These are phyloP conservation scores for Endothia cerciana DNA, from an alignment of 2,329 filamentous ascomycete genomes.

Conservation along the genomic window DNA sequence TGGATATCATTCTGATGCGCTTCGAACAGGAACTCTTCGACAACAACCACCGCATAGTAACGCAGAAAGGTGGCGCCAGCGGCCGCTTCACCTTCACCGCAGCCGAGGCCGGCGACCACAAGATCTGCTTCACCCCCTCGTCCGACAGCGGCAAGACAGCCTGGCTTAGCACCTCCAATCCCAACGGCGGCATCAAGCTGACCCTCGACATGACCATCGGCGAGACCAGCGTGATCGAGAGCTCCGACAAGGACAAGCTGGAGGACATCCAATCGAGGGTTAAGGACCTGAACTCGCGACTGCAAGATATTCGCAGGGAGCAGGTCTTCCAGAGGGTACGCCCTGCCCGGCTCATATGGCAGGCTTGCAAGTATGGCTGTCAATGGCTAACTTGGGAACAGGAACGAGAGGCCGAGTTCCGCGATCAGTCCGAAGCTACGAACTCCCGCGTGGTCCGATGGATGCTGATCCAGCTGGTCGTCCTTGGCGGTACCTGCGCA, in stretches of 20 bases:
- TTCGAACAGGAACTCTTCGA: constrained; percentile 79
- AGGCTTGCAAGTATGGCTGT: constrained; percentile 1
- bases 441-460: constrained; percentile 91
- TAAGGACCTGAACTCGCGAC: constrained; percentile 82
- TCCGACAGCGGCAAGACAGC: constrained; percentile 70
- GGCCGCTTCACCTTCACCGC: constrained; percentile 96
- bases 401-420: constrained; percentile 97
- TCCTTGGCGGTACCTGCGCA: constrained; percentile 85
- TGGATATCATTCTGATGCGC: constrained; percentile 16
- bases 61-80: constrained; percentile 73
- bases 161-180: constrained; percentile 70
- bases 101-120: constrained; percentile 92
- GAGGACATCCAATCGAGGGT: constrained; percentile 86
- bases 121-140: constrained; percentile 88
- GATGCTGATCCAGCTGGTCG: constrained; percentile 86
- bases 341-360: not conserved
- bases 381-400: constrained; percentile 41
- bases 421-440: constrained; percentile 93
- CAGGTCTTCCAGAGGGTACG: constrained; percentile 93
- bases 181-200: constrained; percentile 80
- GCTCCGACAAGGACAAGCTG: constrained; percentile 90
- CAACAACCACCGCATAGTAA: constrained; percentile 95
- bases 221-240: constrained; percentile 91
- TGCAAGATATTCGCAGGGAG: constrained; percentile 89
- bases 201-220: constrained; percentile 91